Evolutionary conservation across 179 eudicot species (phyloP).

Genomic region (Vitellaria paradoxa): DNA sequence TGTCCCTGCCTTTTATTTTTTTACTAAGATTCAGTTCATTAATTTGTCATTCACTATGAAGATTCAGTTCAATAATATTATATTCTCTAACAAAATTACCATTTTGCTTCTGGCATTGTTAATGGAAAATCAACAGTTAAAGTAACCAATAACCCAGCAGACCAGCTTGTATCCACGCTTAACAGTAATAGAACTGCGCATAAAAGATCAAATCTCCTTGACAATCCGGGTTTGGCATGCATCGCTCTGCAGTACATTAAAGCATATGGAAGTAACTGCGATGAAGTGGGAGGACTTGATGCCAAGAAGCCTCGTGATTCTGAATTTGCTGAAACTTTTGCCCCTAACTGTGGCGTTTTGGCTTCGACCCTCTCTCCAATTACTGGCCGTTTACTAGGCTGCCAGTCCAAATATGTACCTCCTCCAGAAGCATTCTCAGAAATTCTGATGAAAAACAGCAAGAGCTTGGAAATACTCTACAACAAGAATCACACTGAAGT

Average conservation of each 20-base stretch:
- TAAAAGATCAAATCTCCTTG: constrained; percentile 45
- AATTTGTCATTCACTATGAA: background rate
- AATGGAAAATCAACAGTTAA: constrained; percentile 23
- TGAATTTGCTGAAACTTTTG: constrained; percentile 70
- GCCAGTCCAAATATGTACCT: constrained; percentile 59
- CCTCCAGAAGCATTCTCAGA: constrained; percentile 68
- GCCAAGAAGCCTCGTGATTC: constrained; percentile 73
- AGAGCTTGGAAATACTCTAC: constrained; percentile 67
- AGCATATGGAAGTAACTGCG: constrained; percentile 75
- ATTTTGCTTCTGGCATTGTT: constrained; percentile 1
- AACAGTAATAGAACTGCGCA: constrained; percentile 73
- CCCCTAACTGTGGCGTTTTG: constrained; percentile 74
- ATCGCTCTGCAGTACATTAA: constrained; percentile 90
- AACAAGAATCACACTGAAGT: constrained; percentile 83
- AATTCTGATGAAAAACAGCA: constrained; percentile 53
- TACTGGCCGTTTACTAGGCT: constrained; percentile 86
- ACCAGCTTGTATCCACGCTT: constrained; percentile 58
- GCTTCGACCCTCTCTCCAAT: constrained; percentile 57
- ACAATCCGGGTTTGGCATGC: constrained; percentile 87
- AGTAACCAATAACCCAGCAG: constrained; percentile 81
- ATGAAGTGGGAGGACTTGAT: constrained; percentile 57
- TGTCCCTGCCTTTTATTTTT: background rate
- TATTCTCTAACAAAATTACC: background rate
- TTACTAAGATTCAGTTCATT: background rate
- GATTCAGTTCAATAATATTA: background rate